phyloP scores from a whole-genome alignment of 2,329 filamentous ascomycete genomes.

The Penicillium sclerotiorum region DNA sequence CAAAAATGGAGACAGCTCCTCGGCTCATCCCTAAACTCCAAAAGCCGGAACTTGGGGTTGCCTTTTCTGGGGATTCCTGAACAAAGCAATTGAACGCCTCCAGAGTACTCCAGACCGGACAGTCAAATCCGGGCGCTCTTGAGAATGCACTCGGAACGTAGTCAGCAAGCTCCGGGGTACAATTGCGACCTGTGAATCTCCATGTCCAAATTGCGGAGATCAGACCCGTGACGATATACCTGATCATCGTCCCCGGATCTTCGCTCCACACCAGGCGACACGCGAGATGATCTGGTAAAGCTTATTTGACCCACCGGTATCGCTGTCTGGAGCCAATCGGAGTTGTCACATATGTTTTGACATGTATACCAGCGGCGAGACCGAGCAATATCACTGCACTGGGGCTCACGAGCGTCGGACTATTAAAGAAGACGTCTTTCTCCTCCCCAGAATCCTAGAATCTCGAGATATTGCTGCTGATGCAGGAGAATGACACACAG shows the following conservation, averaged over 20 bases:
- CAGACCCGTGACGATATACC: constrained; percentile 17
- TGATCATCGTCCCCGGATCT: constrained; percentile 28
- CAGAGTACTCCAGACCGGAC: neutral
- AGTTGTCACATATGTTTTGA: no score
- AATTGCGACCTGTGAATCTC: constrained; percentile 3
- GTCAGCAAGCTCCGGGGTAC: constrained; percentile 1
- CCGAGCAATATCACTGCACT: no score
- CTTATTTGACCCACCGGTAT: constrained; percentile 11
- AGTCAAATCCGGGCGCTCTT: neutral
- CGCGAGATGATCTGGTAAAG: constrained; percentile 13
- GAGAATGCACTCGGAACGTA: neutral
- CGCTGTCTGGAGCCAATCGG: constrained; percentile 22
- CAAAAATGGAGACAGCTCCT: no score
- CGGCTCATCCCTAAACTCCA: neutral
- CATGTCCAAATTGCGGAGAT: constrained; percentile 2
- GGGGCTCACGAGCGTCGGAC: no score
- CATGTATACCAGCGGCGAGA: no score
- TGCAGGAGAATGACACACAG: constrained; percentile 1
- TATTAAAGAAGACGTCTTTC: no score
- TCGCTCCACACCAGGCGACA: constrained; percentile 23
- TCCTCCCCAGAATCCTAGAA: neutral
- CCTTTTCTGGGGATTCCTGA: neutral
- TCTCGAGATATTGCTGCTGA: neutral
- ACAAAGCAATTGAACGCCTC: neutral
- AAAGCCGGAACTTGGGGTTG: neutral